A percentile compares a stretch with the other conserved stretches of the same genome.
phyloP scores from a whole-genome alignment of 805 yeast species.

The Tetrapisispora iriomotensis region DNA sequence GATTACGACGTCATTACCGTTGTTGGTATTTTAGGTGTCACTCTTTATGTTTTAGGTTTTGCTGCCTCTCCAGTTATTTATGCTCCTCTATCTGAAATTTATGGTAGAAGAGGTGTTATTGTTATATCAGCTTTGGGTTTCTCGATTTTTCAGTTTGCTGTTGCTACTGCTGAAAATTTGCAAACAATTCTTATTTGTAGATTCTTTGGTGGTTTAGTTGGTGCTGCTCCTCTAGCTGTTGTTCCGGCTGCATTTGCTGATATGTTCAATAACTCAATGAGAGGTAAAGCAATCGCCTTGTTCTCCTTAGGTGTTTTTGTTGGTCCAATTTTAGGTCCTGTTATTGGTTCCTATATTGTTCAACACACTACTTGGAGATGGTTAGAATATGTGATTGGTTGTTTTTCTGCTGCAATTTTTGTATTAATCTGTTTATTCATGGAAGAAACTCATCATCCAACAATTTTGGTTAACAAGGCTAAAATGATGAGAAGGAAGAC shows the following conservation, averaged over 20 bases:
- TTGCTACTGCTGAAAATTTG: slow-evolving; percentile 67
- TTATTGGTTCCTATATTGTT: slow-evolving; percentile 58
- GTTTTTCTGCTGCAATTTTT: slow-evolving; percentile 37
- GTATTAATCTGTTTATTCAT: slow-evolving; percentile 32
- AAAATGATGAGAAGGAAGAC: slow-evolving; percentile 50
- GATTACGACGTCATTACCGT: slow-evolving; percentile 52
- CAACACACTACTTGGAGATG: slow-evolving; percentile 72
- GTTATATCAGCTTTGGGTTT: slow-evolving; percentile 48
- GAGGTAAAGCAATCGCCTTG: slow-evolving; percentile 69
- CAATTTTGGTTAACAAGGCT: slow-evolving; percentile 55
- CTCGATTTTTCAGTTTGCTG: slow-evolving; percentile 55
- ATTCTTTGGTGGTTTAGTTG: slow-evolving; percentile 70
- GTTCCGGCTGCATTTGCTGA: slow-evolving; percentile 86
- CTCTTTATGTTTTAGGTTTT: slow-evolving; percentile 84
- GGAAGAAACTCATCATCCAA: slow-evolving; percentile 64
- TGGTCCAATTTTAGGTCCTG: slow-evolving; percentile 80
- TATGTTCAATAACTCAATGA: slow-evolving; percentile 49
- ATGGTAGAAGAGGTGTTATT: slow-evolving; percentile 58
- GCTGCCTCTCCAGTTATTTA: slow-evolving; percentile 87
- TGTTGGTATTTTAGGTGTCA: slow-evolving; percentile 66
- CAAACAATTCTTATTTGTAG: slow-evolving; percentile 72
- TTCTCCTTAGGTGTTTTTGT: slow-evolving; percentile 66
- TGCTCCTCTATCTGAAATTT: slow-evolving; percentile 81
- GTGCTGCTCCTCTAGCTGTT: slow-evolving; percentile 78
- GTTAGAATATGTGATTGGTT: slow-evolving; percentile 63